Evolutionary conservation across 2,329 filamentous ascomycete species (phyloP).

Genomic region (Fonsecaea pedrosoi): DNA sequence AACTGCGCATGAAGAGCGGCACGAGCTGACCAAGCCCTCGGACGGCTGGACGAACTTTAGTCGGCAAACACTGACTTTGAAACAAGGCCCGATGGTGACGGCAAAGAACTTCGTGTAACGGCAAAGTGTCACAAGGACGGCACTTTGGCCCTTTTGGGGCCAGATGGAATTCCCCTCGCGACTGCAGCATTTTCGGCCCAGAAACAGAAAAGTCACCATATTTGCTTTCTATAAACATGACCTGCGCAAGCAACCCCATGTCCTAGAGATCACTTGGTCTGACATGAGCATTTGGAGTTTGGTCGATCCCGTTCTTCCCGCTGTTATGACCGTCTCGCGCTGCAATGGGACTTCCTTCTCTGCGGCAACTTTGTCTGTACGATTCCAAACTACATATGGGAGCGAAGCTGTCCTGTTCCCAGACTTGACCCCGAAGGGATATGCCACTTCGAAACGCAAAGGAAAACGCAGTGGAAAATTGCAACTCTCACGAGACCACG

Average conservation of each 20-base stretch:
- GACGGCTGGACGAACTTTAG: constrained; percentile 32
- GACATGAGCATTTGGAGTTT: not conserved
- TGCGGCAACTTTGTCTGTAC: not conserved
- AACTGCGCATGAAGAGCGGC: constrained; percentile 27
- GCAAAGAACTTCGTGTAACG: constrained; percentile 34
- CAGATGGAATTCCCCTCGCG: not conserved
- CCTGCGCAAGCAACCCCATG: constrained; percentile 10
- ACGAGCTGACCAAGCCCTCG: constrained; percentile 32
- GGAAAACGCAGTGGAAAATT: not conserved
- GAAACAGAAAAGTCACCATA: not conserved
- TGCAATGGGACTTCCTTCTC: not conserved
- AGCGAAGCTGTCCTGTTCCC: not conserved
- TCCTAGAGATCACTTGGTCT: not conserved
- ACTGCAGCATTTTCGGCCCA: not conserved
- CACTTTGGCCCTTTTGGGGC: not conserved
- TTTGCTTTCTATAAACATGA: constrained; percentile 3
- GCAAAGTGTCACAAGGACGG: not conserved
- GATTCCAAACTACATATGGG: not conserved
- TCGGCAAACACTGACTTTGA: constrained; percentile 23
- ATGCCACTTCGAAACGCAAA: not conserved
- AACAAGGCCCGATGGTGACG: constrained; percentile 25
- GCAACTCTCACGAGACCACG: not conserved
- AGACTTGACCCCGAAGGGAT: not conserved
- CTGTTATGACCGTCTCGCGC: not conserved
- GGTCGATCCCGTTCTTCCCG: not conserved